Conservation (phyloP, 768 basidiomycete species). For the Rhodotorula graminis region DNA sequence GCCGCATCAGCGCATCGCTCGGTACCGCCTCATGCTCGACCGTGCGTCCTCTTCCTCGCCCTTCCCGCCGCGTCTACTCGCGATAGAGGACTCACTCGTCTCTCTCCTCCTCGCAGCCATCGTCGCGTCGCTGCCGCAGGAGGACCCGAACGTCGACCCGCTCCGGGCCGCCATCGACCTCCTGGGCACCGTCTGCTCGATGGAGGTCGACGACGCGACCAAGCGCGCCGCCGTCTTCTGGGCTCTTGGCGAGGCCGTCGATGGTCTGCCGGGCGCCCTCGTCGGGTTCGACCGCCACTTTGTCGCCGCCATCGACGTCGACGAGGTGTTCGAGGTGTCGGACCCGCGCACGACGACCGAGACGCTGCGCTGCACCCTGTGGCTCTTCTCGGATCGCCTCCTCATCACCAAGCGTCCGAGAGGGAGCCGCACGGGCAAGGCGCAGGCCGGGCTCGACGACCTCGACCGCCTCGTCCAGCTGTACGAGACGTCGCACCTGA, state of each 20-base stretch:
- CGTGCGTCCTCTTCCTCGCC: slow-evolving; percentile 43
- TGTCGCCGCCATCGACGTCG: slow-evolving; percentile 88
- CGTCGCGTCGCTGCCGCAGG: slow-evolving; percentile 77
- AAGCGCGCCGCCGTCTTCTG: slow-evolving; percentile 83
- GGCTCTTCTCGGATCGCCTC: slow-evolving; percentile 90
- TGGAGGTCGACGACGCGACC: slow-evolving; percentile 87
- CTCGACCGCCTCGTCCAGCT: slow-evolving; percentile 61
- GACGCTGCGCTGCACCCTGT: slow-evolving; percentile 74
- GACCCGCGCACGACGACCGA: slow-evolving; percentile 43
- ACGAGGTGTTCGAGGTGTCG: slow-evolving; percentile 56
- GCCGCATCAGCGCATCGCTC: slow-evolving; percentile 65
- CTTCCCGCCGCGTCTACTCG: background rate
- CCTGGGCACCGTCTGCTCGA: slow-evolving; percentile 82
- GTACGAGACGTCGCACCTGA: slow-evolving; percentile 33
- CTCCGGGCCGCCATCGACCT: slow-evolving; percentile 78
- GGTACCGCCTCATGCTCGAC: slow-evolving; percentile 87
- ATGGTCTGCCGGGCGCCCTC: slow-evolving; percentile 84
- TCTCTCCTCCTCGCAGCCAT: slow-evolving; percentile 55
- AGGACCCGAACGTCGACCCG: slow-evolving; percentile 71
- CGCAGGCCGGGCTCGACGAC: slow-evolving; percentile 65
- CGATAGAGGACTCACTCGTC: background rate
- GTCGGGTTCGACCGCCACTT: slow-evolving; percentile 82
- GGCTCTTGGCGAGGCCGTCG: slow-evolving; percentile 74
- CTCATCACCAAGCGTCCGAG: slow-evolving; percentile 77
- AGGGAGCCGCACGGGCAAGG: slow-evolving; percentile 43